Evolutionary conservation across 495 filamentous ascomycete species (phyloP).

Genomic region (Lasiosphaeria miniovina): DNA sequence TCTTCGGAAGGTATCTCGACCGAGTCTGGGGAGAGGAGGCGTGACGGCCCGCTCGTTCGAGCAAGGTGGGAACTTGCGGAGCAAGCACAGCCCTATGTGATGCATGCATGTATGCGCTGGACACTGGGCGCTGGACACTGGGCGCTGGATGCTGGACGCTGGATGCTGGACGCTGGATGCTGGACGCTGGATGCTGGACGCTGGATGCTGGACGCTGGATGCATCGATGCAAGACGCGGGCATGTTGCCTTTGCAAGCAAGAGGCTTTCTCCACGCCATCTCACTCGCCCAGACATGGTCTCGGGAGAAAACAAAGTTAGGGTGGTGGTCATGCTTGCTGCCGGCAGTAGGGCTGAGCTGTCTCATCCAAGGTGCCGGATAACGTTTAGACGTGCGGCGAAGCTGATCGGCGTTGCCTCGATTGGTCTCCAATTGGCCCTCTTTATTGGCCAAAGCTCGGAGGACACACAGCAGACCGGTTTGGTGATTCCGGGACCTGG

Average conservation of each 20-base stretch:
- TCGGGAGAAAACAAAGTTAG: conserved; percentile 4
- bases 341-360: conserved; percentile 6
- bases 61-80: too few species aligned
- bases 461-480: not conserved
- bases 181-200: too few species aligned
- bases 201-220: not conserved
- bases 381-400: conserved; percentile 1
- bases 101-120: too few species aligned
- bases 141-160: not conserved
- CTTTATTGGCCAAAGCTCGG: not conserved
- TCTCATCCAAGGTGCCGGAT: conserved; percentile 3
- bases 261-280: conserved; percentile 10
- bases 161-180: not conserved
- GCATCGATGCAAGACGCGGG: conserved; percentile 3
- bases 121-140: too few species aligned
- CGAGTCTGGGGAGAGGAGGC: too few species aligned
- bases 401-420: conserved; percentile 8
- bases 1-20: too few species aligned
- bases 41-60: too few species aligned
- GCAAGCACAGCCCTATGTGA: too few species aligned
- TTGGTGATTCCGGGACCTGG: not conserved
- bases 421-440: conserved; percentile 3
- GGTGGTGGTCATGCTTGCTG: not conserved
- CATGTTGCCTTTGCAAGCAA: not conserved
- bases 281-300: conserved; percentile 6